Percentiles rank a stretch among this genome's conserved stretches.
These are phyloP conservation scores for Wickerhamomyces tratensis DNA, from an alignment of 805 yeast species.

Conservation along the genomic window DNA sequence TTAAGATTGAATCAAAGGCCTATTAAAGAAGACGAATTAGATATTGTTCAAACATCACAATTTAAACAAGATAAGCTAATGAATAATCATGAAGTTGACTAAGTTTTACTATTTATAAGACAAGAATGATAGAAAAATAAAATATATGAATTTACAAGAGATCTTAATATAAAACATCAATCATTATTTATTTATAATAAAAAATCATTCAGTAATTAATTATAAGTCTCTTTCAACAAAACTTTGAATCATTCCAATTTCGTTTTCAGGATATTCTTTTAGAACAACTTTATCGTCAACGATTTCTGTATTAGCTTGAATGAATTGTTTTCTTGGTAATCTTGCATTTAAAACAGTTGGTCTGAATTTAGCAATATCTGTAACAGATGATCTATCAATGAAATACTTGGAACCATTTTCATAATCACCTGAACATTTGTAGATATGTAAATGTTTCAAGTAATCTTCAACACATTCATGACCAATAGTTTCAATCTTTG, in stretches of 20 bases:
- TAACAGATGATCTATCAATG: constrained; percentile 57
- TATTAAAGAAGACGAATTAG: too few relatives aligned
- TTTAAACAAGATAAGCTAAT: too few relatives aligned
- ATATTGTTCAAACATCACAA: too few relatives aligned
- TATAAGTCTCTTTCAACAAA: constrained; percentile 49
- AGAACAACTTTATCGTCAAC: constrained; percentile 34
- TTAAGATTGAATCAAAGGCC: too few relatives aligned
- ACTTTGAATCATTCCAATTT: constrained; percentile 70
- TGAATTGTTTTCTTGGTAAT: constrained; percentile 74
- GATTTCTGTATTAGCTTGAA: constrained; percentile 68
- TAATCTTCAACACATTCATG: constrained; percentile 66
- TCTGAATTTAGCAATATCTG: constrained; percentile 57
- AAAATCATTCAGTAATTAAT: neutral
- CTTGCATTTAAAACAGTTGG: constrained; percentile 61
- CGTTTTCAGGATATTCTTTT: constrained; percentile 67
- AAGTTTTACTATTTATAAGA: too few relatives aligned
- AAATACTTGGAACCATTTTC: constrained; percentile 55
- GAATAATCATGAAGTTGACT: too few relatives aligned
- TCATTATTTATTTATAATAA: too few relatives aligned
- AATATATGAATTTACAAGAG: too few relatives aligned
- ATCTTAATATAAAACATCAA: too few relatives aligned
- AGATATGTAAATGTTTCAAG: constrained; percentile 63
- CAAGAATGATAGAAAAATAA: too few relatives aligned
- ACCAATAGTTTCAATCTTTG: constrained; percentile 59
- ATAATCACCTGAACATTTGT: constrained; percentile 70